A percentile compares a stretch with the other conserved stretches of the same genome.
Conservation (phyloP, 352 stramenopile species). For the Phytophthora tentaculata region DNA sequence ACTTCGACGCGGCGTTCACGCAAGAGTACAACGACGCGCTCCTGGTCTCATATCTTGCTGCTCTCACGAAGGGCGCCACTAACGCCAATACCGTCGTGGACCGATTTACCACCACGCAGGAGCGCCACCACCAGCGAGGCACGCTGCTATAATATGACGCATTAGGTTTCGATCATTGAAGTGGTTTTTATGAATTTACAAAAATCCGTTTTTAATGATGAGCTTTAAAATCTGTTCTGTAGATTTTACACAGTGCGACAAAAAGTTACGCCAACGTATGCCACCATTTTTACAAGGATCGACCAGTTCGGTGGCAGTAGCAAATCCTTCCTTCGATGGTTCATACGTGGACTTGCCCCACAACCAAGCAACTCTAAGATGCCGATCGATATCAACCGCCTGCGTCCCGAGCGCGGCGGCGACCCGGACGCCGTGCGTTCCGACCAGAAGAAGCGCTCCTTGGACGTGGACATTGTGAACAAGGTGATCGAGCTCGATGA, state of each 20-base stretch:
- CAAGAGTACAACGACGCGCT: conserved; percentile 88
- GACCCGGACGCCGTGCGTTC: conserved; percentile 94
- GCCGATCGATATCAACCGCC: conserved; percentile 98
- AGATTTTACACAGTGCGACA: not conserved
- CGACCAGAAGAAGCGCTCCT: conserved; percentile 95
- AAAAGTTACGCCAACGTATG: not conserved
- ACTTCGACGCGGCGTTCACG: conserved; percentile 77
- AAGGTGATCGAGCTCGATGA: conserved; percentile 95
- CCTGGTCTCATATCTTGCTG: conserved; percentile 83
- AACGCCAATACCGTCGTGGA: conserved; percentile 84
- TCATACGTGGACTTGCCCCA: conserved; percentile 31
- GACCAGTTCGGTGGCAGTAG: conserved; percentile 21
- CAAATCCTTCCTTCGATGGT: conserved; percentile 31
- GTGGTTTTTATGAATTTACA: conserved; percentile 25
- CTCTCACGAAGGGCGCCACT: conserved; percentile 82
- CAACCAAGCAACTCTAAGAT: conserved; percentile 68
- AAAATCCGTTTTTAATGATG: not conserved
- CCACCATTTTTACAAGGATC: not conserved
- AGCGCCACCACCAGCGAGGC: conserved; percentile 70
- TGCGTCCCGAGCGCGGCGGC: conserved; percentile 95
- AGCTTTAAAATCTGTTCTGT: no score
- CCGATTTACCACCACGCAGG: conserved; percentile 75
- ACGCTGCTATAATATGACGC: conserved; percentile 46
- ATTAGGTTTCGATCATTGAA: conserved; percentile 10
- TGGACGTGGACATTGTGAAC: conserved; percentile 95